phyloP scores from a whole-genome alignment of 805 yeast genomes.

The Danielia oregonensis region DNA sequence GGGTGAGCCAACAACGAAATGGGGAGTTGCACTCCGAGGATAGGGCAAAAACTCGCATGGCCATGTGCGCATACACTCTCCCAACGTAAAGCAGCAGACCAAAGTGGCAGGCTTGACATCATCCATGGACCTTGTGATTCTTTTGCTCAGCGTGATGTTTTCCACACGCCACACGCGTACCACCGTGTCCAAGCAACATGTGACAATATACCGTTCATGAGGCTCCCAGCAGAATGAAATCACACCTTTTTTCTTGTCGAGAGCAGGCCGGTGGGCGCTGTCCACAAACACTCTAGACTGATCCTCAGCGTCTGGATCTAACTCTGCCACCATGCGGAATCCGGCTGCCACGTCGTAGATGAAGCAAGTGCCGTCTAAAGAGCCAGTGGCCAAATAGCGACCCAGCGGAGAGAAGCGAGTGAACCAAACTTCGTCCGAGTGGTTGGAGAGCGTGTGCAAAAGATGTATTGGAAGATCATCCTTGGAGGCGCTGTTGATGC shows the following conservation, averaged over 20 bases:
- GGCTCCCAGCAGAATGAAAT: constrained; percentile 75
- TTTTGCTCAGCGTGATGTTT: constrained; percentile 20
- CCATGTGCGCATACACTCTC: constrained; percentile 38
- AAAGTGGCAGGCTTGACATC: constrained; percentile 13
- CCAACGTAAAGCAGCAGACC: constrained; percentile 35
- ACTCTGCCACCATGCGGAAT: constrained; percentile 28
- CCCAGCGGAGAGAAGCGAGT: constrained; percentile 78
- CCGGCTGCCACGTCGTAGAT: constrained; percentile 60
- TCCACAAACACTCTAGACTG: constrained; percentile 27
- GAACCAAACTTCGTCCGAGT: constrained; percentile 80
- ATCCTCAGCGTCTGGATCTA: constrained; percentile 25
- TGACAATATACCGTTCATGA: constrained; percentile 59
- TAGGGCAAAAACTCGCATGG: constrained; percentile 67
- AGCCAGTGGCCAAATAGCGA: constrained; percentile 68
- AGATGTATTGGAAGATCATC: constrained; percentile 45
- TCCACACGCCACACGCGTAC: constrained; percentile 67
- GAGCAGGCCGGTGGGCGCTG: constrained; percentile 21
- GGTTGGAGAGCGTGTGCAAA: constrained; percentile 46
- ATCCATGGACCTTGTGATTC: constrained; percentile 26
- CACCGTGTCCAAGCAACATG: constrained; percentile 69
- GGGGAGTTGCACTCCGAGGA: constrained; percentile 22
- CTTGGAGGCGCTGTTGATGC: background rate
- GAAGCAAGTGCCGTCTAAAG: constrained; percentile 60
- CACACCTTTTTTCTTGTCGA: constrained; percentile 30
- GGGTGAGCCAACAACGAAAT: constrained; percentile 72